These are phyloP conservation scores for Trichoderma citrinoviride DNA, from an alignment of 2,329 filamentous ascomycete genomes.

Conservation along the genomic window DNA sequence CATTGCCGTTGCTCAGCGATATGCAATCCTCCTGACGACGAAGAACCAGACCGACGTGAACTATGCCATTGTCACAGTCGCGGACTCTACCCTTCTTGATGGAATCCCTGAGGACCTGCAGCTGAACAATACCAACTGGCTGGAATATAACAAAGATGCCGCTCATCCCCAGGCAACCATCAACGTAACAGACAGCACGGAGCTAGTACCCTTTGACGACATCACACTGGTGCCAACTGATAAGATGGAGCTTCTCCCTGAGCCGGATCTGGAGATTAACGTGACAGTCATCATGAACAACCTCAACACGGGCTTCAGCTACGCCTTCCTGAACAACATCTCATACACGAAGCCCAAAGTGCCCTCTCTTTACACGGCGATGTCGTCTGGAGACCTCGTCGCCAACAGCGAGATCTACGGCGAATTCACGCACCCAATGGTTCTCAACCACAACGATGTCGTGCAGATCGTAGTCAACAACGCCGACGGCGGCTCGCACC, in stretches of 20 bases:
- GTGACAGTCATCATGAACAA: conserved; percentile 52
- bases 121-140: conserved; percentile 40
- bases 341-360: conserved; percentile 64
- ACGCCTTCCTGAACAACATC: conserved; percentile 61
- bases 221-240: conserved; percentile 52
- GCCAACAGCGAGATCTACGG: conserved; percentile 20
- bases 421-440: conserved; percentile 42
- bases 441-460: conserved; percentile 20
- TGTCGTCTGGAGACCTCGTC: conserved; percentile 46
- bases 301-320: conserved; percentile 50
- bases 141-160: conserved; percentile 33
- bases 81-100: conserved; percentile 26
- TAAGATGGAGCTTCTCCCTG: conserved; percentile 45
- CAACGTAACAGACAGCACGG: conserved; percentile 37
- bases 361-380: conserved; percentile 64
- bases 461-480: conserved; percentile 21
- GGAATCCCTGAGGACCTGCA: conserved; percentile 53
- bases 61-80: conserved; percentile 41
- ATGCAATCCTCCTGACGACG: conserved; percentile 48
- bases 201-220: conserved; percentile 58
- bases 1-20: conserved; percentile 49
- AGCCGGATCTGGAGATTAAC: conserved; percentile 50
- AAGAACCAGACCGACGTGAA: conserved; percentile 45
- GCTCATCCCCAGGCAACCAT: conserved; percentile 27
- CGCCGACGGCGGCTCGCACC: conserved; percentile 29